Evolutionary conservation across 148 eudicot genomes (phyloP).

Genomic region (Selenicereus undatus): DNA sequence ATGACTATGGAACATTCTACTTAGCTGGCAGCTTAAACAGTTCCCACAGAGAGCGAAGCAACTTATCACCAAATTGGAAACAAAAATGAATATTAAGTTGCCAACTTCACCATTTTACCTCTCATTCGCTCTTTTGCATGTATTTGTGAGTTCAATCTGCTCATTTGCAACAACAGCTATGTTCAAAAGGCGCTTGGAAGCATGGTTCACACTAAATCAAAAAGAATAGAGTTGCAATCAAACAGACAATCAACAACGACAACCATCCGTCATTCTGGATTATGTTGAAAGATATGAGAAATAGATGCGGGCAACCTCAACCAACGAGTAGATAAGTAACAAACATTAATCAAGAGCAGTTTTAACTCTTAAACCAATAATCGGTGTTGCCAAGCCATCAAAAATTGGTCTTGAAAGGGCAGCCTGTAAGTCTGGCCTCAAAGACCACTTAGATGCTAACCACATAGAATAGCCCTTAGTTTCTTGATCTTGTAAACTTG

Average conservation of each 20-base stretch:
- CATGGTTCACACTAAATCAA: neutral
- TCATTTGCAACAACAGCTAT: neutral
- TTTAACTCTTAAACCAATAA: conserved; percentile 42
- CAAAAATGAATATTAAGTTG: no score
- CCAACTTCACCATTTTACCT: neutral
- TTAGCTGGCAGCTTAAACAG: neutral
- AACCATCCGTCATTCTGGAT: neutral
- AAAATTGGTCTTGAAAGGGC: conserved; percentile 56
- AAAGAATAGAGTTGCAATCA: neutral
- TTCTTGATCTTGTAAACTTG: conserved; percentile 60
- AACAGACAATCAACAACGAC: neutral
- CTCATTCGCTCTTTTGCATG: neutral
- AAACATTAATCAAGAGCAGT: conserved; percentile 54
- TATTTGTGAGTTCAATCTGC: neutral
- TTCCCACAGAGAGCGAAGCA: neutral
- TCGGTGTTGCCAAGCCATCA: conserved; percentile 62
- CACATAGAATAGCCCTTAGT: conserved; percentile 15
- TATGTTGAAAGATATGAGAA: neutral
- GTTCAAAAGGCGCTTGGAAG: neutral
- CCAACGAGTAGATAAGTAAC: neutral
- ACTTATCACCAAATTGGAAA: neutral
- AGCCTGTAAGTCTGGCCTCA: conserved; percentile 64
- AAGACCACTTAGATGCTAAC: conserved; percentile 13
- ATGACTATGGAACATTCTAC: neutral
- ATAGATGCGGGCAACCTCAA: neutral